Evolutionary conservation across 345 rosid species (phyloP).

Genomic region (Microthlaspi erraticum): DNA sequence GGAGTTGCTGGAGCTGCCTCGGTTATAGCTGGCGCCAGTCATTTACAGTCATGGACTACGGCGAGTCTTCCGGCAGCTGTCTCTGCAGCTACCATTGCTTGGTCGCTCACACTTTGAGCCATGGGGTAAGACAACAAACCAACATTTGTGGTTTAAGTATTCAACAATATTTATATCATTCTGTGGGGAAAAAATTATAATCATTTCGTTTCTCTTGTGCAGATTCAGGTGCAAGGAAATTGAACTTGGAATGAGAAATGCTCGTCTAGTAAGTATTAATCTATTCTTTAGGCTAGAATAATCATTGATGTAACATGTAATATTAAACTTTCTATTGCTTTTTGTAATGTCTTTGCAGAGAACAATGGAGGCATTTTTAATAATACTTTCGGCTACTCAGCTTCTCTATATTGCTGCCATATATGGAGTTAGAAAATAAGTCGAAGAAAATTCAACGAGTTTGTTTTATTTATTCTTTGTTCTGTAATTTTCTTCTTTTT

Average conservation of each 20-base stretch:
- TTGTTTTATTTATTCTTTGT: neutral
- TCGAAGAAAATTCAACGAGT: neutral
- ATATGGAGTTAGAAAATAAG: conserved; percentile 50
- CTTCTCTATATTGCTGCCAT: conserved; percentile 81
- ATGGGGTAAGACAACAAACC: conserved; percentile 60
- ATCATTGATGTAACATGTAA: no score
- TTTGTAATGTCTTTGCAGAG: conserved; percentile 53
- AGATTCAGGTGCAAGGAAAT: conserved; percentile 94
- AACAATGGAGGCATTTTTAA: conserved; percentile 94
- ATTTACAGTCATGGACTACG: conserved; percentile 61
- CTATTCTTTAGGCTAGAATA: no score
- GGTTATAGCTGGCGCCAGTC: conserved; percentile 65
- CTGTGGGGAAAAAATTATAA: no score
- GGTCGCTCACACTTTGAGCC: conserved; percentile 88
- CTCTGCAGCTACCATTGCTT: conserved; percentile 73
- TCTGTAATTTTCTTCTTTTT: neutral
- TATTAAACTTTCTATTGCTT: no score
- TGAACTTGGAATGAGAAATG: conserved; percentile 71
- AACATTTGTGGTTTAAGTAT: neutral
- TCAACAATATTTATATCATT: no score
- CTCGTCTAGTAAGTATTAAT: conserved; percentile 62
- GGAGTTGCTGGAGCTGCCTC: conserved; percentile 92
- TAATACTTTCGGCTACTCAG: conserved; percentile 84
- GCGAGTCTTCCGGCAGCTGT: conserved; percentile 77
- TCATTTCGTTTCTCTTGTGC: conserved; percentile 24